Evolutionary conservation across 176 grass and related monocot genomes (phyloP), one percentile per base, ranked within the genome.

Genomic region (Carex littledalei): DNA sequence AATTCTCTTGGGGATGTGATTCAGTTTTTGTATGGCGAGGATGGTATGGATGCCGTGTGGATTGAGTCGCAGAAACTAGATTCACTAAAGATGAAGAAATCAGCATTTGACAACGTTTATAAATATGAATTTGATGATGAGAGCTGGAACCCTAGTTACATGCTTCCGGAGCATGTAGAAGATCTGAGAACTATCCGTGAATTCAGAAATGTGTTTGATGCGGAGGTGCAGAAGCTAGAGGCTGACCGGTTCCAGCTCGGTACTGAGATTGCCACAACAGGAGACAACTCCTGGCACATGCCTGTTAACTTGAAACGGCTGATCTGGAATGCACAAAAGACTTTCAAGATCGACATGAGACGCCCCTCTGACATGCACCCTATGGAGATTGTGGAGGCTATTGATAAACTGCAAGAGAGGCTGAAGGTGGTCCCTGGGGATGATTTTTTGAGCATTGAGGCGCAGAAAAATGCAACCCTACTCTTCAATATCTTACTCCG

Each of bases 31-130:
- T 98, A 98, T 79, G 96, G 96, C 78, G 96, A 98, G 77, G 96
- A 98, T 95, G 96, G 93, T 63, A 98, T 98, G 96, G 96, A 98
- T 88, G 88, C 93, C 59, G 96, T 98, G 79, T 98, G 96, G 96
- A 98, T 98, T 63, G 96, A 98, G 79, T 79, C 80, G 7, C 96
- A 95, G 55, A 98, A 98, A 49, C 66, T 98, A 88, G 96, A 98
- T 73, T 95, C 96, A 18, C 79, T 98, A 79, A 98, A 98, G 85
- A 94, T 95, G 93, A 98, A 94, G 79, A 95, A 92, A 82, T 37
- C 10, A 1, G 96, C 95, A 47, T 98, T 98, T 82, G 90, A 93
- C 15, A 93, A 56, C 34, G 84, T 89, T 59, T 98, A 88, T 32
- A 92, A 81, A 41, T 95, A 98, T 85, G 96, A 98, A 84, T 78